Conservation (phyloP, 768 basidiomycete species). For the Pholiota conissans region DNA sequence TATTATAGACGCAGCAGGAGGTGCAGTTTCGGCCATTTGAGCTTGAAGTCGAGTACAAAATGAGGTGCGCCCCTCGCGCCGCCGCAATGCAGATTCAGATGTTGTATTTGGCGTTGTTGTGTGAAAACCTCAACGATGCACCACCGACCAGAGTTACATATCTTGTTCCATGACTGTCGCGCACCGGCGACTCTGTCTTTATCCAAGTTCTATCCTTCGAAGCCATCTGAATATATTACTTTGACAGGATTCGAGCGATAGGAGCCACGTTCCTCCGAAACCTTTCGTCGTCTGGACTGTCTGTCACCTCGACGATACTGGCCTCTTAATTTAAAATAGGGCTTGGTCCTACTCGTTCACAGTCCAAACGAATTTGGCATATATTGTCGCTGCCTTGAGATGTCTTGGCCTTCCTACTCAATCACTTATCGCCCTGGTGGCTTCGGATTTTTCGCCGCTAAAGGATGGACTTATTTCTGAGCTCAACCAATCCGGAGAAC, state of each 20-base stretch:
- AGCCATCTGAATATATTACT: too few species aligned
- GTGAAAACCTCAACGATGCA: slow-evolving; percentile 1
- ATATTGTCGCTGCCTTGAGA: background rate
- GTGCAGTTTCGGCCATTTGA: slow-evolving; percentile 22
- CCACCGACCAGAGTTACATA: too few species aligned
- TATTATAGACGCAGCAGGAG: slow-evolving; percentile 20
- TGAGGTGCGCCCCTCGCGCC: background rate
- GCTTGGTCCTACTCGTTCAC: background rate
- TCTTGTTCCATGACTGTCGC: too few species aligned
- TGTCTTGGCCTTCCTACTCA: background rate
- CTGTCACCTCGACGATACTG: background rate
- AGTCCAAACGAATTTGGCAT: background rate
- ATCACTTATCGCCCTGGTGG: background rate
- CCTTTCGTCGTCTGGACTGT: too few species aligned
- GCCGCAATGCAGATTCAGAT: background rate
- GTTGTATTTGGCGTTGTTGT: slow-evolving; percentile 17
- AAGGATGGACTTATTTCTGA: slow-evolving; percentile 52
- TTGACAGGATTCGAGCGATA: too few species aligned
- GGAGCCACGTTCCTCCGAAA: too few species aligned
- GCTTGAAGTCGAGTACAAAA: slow-evolving; percentile 1
- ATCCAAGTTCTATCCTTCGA: too few species aligned
- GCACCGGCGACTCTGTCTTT: background rate
- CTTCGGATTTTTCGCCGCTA: background rate
- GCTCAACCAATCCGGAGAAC: slow-evolving; percentile 49
- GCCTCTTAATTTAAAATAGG: background rate